These are phyloP conservation scores for Tulasnella sp. DNA, from an alignment of 768 basidiomycete genomes.

Conservation along the genomic window DNA sequence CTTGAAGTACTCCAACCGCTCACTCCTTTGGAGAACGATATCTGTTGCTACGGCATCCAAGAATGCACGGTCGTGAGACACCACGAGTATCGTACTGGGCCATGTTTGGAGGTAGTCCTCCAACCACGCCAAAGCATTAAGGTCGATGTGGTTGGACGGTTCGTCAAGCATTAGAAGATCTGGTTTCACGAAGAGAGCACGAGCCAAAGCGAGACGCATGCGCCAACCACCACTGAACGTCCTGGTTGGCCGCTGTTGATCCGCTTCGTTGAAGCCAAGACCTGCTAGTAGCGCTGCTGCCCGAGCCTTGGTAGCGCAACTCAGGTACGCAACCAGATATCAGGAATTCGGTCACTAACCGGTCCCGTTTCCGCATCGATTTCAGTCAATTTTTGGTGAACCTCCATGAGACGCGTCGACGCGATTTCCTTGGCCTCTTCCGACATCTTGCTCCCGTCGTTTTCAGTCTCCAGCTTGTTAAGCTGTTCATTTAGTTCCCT, in stretches of 20 bases:
- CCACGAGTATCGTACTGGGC: constrained; percentile 82
- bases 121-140: constrained; percentile 94
- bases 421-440: constrained; percentile 81
- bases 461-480: constrained; percentile 48
- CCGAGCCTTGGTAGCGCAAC: constrained; percentile 23
- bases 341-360: constrained; percentile 37
- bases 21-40: constrained; percentile 92
- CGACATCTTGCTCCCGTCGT: constrained; percentile 51
- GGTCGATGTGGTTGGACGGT: constrained; percentile 90
- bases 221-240: constrained; percentile 98
- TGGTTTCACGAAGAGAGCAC: constrained; percentile 88
- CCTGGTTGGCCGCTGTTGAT: constrained; percentile 71
- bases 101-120: constrained; percentile 97
- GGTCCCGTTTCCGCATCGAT: constrained; percentile 98
- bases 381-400: constrained; percentile 82
- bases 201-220: constrained; percentile 90
- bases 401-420: constrained; percentile 67
- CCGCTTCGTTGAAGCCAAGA: constrained; percentile 79
- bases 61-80: constrained; percentile 97
- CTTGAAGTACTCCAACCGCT: constrained; percentile 92
- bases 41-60: constrained; percentile 95
- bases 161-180: constrained; percentile 48
- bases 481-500: constrained; percentile 58
- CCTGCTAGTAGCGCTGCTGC: constrained; percentile 29
- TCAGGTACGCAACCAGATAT: not conserved